Conservation (phyloP, 2,329 filamentous ascomycete genomes). For the Cryphonectria naterciae region DNA sequence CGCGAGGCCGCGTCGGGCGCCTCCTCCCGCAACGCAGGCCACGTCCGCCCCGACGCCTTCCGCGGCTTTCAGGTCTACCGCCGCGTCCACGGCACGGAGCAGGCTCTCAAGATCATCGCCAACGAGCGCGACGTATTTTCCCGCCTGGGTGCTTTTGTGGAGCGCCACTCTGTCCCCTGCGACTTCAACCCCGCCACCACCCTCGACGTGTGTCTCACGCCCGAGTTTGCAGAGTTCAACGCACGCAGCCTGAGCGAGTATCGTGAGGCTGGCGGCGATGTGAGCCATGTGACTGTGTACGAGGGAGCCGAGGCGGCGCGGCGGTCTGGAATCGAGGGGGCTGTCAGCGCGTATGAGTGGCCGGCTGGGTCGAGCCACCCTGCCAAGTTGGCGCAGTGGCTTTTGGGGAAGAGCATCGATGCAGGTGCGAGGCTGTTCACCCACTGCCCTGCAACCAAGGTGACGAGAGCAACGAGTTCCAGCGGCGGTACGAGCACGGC, state of each 20-base stretch:
- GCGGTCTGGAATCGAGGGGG: conserved; percentile 43
- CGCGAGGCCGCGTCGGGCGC: conserved; percentile 49
- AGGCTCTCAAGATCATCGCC: conserved; percentile 50
- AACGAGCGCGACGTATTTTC: conserved; percentile 47
- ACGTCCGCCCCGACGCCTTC: conserved; percentile 51
- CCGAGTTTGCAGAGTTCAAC: conserved; percentile 50
- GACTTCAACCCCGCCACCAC: conserved; percentile 52
- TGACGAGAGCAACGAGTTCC: conserved; percentile 30
- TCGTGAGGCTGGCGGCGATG: conserved; percentile 46
- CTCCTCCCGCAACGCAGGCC: conserved; percentile 49
- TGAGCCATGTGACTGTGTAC: conserved; percentile 46
- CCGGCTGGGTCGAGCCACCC: conserved; percentile 53
- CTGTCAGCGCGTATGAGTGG: conserved; percentile 54
- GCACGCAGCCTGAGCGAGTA: conserved; percentile 45
- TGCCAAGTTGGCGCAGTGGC: conserved; percentile 53
- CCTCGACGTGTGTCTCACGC: conserved; percentile 53
- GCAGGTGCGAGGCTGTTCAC: conserved; percentile 48
- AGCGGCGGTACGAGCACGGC: conserved; percentile 22
- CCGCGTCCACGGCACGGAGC: conserved; percentile 45
- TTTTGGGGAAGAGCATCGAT: conserved; percentile 43
- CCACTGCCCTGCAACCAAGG: conserved; percentile 43
- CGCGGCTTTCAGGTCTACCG: conserved; percentile 50
- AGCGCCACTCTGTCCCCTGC: conserved; percentile 45
- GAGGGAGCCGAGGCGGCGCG: conserved; percentile 43
- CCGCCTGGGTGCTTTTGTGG: conserved; percentile 46